Evolutionary conservation across 257 asterid genomes (phyloP), one percentile per base, ranked within the genome.

Genomic region (Solanum peruvianum): DNA sequence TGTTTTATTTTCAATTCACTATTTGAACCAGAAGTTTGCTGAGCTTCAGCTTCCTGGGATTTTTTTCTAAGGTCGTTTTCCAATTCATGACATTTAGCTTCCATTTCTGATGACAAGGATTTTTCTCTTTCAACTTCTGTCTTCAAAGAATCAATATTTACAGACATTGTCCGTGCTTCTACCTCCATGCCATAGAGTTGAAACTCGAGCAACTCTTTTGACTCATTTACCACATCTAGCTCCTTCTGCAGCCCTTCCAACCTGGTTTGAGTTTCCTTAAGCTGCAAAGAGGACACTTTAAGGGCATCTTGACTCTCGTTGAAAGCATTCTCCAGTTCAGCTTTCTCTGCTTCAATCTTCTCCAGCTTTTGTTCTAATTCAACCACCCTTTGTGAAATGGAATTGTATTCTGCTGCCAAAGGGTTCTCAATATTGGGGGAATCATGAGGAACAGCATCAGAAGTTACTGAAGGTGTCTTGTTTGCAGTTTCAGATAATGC

Each of bases 281-380:
- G 75, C 89, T 83, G 92, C 13, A 86, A 86, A 82, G 88, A 78
- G 12, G 95, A 93, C 77, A 85, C 91, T 88, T 72, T 87, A 56
- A 94, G 87, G 11, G 92, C 89, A 33, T 90, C 91, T 86, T 84
- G 67, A 39, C 92, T 90, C 82, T 86, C 89, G 21, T 89, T 91
- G 71, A 95, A 88, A 72, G 90, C 91, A 86, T 42, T 77, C 90
- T 88, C 93, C 35, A 95, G 88, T 84, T 92, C 87, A 41, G 86
- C 25, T 86, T 88, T 95, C 91, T 92, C 96, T 12, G 89, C 89
- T 90, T 88, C 94, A 21, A 91, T 71, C 78, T 84, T 89, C 87
- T 89, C 93, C 58, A 95, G 86, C 93, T 92, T 89, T 84, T 89
- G 92, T 70, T 95, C 98, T 45, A 95, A 82, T 73, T 94, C 95